A percentile compares a stretch with the other conserved stretches of the same genome.
phyloP scores from a whole-genome alignment of 2,329 filamentous ascomycete species.

The Alternaria sp. region DNA sequence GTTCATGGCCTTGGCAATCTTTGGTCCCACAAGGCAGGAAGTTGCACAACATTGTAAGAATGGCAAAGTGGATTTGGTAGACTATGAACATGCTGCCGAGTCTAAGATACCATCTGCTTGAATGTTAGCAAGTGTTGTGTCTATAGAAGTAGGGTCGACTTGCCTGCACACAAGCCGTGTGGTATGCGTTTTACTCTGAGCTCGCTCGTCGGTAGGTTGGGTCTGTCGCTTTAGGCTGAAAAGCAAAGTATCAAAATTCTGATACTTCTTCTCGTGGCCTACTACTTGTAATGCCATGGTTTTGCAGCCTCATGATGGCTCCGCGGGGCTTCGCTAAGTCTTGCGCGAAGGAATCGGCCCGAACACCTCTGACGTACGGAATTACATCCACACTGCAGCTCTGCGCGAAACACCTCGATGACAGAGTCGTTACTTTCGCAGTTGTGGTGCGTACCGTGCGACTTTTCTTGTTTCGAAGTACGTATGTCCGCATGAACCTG shows the following conservation, averaged over 20 bases:
- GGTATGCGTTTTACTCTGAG: background rate
- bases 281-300: background rate
- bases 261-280: background rate
- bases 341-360: conserved; percentile 10
- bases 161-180: conserved; percentile 1
- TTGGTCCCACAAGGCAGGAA: background rate
- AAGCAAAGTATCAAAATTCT: too few relatives aligned
- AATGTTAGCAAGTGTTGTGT: conserved; percentile 2
- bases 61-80: background rate
- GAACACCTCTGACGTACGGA: conserved; percentile 7
- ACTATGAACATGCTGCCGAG: background rate
- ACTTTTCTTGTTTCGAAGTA: background rate
- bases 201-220: background rate
- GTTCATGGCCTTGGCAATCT: conserved; percentile 21
- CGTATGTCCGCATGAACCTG: conserved; percentile 6
- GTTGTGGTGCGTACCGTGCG: background rate
- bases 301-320: background rate
- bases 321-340: conserved; percentile 6
- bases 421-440: background rate
- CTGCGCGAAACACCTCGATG: background rate
- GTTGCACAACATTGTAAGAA: background rate
- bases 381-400: background rate
- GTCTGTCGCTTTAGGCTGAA: background rate
- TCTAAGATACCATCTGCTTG: conserved; percentile 9
- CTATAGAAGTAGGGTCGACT: background rate